A percentile compares a stretch with the other conserved stretches of the same genome.
These are phyloP conservation scores for Hymenochaete sp. DNA, from an alignment of 1,284 basidiomycete genomes.

Conservation along the genomic window DNA sequence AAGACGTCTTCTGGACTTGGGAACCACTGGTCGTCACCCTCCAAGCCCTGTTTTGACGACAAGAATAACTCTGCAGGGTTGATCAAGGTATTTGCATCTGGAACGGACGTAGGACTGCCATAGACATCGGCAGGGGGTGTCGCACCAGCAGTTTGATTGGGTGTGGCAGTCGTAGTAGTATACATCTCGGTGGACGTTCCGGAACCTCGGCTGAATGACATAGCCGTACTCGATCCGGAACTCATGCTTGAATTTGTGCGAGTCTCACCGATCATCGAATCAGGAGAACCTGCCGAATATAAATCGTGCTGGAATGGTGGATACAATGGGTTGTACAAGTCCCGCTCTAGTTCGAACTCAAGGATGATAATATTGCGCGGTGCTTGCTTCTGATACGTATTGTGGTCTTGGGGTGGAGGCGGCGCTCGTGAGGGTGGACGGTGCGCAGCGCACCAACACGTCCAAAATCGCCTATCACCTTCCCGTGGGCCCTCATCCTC, in stretches of 20 bases:
- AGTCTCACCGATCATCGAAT: constrained; percentile 17
- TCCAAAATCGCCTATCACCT: constrained; percentile 52
- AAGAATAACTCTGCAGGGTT: constrained; percentile 17
- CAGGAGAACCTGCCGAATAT: constrained; percentile 22
- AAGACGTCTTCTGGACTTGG: constrained; percentile 55
- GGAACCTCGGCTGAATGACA: constrained; percentile 7
- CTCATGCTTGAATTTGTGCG: constrained; percentile 7
- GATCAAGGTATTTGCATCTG: background rate
- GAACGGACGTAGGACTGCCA: background rate
- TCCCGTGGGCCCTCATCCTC: constrained; percentile 29
- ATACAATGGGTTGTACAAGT: constrained; percentile 67
- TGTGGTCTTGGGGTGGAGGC: constrained; percentile 16
- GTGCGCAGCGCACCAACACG: constrained; percentile 81
- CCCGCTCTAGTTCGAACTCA: constrained; percentile 78
- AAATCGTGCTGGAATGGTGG: constrained; percentile 28
- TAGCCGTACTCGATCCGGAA: constrained; percentile 17
- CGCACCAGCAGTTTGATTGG: background rate
- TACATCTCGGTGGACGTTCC: constrained; percentile 12
- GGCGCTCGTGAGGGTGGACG: constrained; percentile 33
- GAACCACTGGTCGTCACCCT: constrained; percentile 37
- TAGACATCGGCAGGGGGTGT: too few relatives aligned
- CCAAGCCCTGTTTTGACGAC: constrained; percentile 22
- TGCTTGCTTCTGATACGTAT: background rate
- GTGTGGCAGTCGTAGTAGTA: background rate
- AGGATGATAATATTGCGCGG: constrained; percentile 47